Evolutionary conservation across 306 rosid species (phyloP), one percentile per base, ranked within the genome.

Genomic region (Glycine soja): DNA sequence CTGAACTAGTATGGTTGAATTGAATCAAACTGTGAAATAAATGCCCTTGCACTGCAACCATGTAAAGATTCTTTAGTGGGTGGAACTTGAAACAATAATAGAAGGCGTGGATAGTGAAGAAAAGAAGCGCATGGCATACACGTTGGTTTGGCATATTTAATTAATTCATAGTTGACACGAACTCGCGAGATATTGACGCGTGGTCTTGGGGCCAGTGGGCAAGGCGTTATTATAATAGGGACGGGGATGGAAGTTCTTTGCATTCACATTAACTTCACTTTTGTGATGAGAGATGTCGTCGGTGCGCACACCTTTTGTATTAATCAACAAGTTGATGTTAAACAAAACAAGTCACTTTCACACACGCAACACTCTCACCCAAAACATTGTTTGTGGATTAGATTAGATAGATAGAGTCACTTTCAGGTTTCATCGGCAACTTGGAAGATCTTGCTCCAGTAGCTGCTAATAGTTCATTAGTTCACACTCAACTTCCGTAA

Each of bases 71-170:
- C 30, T 24, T 24, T 24, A 24, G 46, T 7, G 12, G 11, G 5
- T 19, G 65, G 10, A 74, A 42, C 43, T 15, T 16, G n/a, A 36
- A 32, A n/a, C 10, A 47, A 24, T 24, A 24, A 24, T 24, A 24
- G 1, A 24, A 24, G 30, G 30, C 30, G 30, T 24, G 30, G 30
- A 24, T 24, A 2, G 30, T 24, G 34, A 38, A 52, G 34, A 67
- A 19, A 78, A 53, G 56, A 54, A 78, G 75, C 56, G 66, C 74
- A 77, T 78, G 82, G 56, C 56, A 68, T 19, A 54, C 76, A 68
- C 75, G 75, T 68, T 68, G 47, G 47, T 19, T 67, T 38, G 42
- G 7, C 67, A 67, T 7, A 67, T 52, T 50, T 7, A 65, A 77
- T 36, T 18, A n/a, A 51, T 10, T 24, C 30, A 24, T 24, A 24